phyloP scores from a whole-genome alignment of 1,284 basidiomycete species.

The Moesziomyces globuligerus region DNA sequence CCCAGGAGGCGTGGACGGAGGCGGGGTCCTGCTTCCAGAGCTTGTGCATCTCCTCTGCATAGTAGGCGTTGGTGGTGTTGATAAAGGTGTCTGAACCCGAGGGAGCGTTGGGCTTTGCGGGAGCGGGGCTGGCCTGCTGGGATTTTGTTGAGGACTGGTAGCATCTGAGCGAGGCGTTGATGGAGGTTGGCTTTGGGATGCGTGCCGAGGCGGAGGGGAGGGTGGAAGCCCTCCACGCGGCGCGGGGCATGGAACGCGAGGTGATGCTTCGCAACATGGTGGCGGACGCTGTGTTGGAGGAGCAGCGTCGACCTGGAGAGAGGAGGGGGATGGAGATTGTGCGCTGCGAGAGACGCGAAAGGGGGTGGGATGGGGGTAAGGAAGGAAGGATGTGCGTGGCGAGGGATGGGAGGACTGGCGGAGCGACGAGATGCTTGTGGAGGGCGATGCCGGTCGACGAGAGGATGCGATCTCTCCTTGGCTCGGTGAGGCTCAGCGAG shows the following conservation, averaged over 20 bases:
- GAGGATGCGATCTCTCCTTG: too few relatives aligned
- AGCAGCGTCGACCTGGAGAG: too few relatives aligned
- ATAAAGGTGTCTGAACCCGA: slow-evolving; percentile 59
- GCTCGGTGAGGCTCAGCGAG: too few relatives aligned
- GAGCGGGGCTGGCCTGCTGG: slow-evolving; percentile 45
- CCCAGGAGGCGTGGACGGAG: slow-evolving; percentile 94
- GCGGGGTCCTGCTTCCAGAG: slow-evolving; percentile 74
- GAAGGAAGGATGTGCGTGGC: not conserved
- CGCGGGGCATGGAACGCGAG: slow-evolving; percentile 43
- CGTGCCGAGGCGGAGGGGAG: slow-evolving; percentile 42
- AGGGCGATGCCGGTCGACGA: too few relatives aligned
- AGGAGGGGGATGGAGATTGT: too few relatives aligned
- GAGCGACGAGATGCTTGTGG: too few relatives aligned
- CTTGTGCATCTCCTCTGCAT: slow-evolving; percentile 81
- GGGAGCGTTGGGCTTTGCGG: slow-evolving; percentile 52
- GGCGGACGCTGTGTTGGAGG: too few relatives aligned
- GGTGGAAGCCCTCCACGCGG: slow-evolving; percentile 38
- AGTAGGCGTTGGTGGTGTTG: slow-evolving; percentile 86
- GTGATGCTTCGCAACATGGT: slow-evolving; percentile 51
- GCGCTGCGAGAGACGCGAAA: not conserved
- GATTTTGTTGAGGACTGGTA: slow-evolving; percentile 47
- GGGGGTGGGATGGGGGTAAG: slow-evolving; percentile 4
- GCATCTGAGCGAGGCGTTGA: slow-evolving; percentile 23
- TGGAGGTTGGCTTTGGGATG: slow-evolving; percentile 20
- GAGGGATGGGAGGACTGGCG: too few relatives aligned